phyloP scores from a whole-genome alignment of 208 protist genomes.

The Leishmania tarentolae region DNA sequence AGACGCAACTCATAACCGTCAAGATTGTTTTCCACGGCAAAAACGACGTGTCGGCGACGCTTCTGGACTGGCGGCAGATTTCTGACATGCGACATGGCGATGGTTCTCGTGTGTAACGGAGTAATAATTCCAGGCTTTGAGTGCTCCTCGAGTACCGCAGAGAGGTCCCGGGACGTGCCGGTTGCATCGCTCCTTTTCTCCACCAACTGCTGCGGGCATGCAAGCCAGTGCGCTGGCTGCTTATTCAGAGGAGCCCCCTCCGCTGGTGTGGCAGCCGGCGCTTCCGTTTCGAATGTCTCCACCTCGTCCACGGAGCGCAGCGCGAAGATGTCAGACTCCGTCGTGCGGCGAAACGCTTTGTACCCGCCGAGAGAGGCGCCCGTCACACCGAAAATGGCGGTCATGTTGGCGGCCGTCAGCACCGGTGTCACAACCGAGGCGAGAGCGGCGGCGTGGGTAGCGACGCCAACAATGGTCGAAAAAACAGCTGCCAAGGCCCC shows the following conservation, averaged over 20 bases:
- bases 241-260: constrained; percentile 21
- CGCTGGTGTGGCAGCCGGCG: neutral
- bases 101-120: constrained; percentile 57
- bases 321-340: constrained; percentile 61
- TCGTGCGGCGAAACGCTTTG: constrained; percentile 71
- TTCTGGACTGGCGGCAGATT: constrained; percentile 38
- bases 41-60: constrained; percentile 61
- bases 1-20: constrained; percentile 51
- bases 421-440: constrained; percentile 60
- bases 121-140: constrained; percentile 57
- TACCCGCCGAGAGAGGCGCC: constrained; percentile 79
- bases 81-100: constrained; percentile 59
- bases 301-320: constrained; percentile 71
- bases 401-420: constrained; percentile 69
- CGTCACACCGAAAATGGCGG: constrained; percentile 69
- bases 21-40: constrained; percentile 56
- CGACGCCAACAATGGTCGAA: constrained; percentile 56
- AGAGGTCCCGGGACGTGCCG: constrained; percentile 32
- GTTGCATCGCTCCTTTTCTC: constrained; percentile 2
- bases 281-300: constrained; percentile 45
- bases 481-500: constrained; percentile 56
- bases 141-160: constrained; percentile 53
- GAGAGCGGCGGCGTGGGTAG: constrained; percentile 73
- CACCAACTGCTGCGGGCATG: constrained; percentile 20
- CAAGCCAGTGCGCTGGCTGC: constrained; percentile 27